phyloP scores from a whole-genome alignment of 345 rosid species.

The Heritiera littoralis region DNA sequence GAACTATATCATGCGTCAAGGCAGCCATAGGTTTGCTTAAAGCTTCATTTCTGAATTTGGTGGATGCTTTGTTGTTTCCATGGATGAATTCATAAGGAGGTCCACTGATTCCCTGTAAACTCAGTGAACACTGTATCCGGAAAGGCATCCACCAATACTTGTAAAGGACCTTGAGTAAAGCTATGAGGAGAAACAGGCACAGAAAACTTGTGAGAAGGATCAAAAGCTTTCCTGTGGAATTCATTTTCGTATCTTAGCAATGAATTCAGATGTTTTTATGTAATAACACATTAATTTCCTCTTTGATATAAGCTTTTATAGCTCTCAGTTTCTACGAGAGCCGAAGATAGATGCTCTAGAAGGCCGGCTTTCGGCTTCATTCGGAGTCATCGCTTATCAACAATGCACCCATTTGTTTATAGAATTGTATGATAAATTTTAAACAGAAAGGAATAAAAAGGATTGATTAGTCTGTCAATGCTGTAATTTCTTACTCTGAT shows the following conservation, averaged over 20 bases:
- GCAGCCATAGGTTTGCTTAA: conserved; percentile 23
- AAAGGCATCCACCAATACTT: conserved; percentile 35
- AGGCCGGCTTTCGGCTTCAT: background rate
- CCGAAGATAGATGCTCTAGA: background rate
- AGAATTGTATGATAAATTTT: no score
- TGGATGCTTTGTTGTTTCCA: conserved; percentile 39
- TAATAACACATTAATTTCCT: background rate
- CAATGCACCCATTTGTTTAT: background rate
- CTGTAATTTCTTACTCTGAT: no score
- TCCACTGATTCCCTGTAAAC: conserved; percentile 35
- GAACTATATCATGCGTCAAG: conserved; percentile 31
- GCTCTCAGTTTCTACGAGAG: background rate
- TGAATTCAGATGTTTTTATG: background rate
- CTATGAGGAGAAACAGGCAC: conserved; percentile 9
- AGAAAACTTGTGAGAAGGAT: conserved; percentile 15
- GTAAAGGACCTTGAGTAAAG: conserved; percentile 20
- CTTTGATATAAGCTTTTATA: background rate
- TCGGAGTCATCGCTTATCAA: background rate
- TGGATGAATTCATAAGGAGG: conserved; percentile 40
- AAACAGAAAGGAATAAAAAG: no score
- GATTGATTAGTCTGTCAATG: no score
- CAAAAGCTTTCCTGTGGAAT: background rate
- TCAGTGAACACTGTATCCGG: conserved; percentile 22
- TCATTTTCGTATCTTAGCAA: background rate
- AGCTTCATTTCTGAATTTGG: conserved; percentile 19